phyloP scores from a whole-genome alignment of 345 rosid species.

The Murraya koenigii region DNA sequence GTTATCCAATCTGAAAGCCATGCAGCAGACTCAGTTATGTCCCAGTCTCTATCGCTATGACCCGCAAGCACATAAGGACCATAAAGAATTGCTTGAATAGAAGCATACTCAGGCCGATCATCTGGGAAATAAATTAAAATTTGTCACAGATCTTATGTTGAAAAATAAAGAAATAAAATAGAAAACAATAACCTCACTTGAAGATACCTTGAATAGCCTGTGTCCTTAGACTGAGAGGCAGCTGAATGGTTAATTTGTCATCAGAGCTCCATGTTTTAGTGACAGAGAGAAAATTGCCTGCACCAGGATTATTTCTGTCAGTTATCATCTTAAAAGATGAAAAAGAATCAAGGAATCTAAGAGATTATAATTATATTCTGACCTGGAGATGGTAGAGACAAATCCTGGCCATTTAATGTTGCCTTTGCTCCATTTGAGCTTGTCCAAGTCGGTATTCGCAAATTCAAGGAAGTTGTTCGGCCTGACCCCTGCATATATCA shows the following conservation, averaged over 20 bases:
- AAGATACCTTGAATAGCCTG: slow-evolving; percentile 80
- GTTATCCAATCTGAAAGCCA: slow-evolving; percentile 53
- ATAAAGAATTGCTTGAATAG: slow-evolving; percentile 76
- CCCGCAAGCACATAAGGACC: slow-evolving; percentile 89
- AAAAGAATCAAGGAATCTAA: background rate
- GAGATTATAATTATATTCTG: slow-evolving; percentile 1
- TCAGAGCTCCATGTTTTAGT: slow-evolving; percentile 52
- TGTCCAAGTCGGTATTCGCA: slow-evolving; percentile 80
- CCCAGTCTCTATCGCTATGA: slow-evolving; percentile 60
- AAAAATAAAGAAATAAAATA: background rate
- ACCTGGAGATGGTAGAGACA: slow-evolving; percentile 68
- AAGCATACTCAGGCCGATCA: slow-evolving; percentile 69
- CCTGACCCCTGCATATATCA: slow-evolving; percentile 38
- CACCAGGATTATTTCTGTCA: background rate
- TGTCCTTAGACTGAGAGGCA: slow-evolving; percentile 61
- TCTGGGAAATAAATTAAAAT: slow-evolving; percentile 34
- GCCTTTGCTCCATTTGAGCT: slow-evolving; percentile 53
- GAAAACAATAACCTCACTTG: background rate
- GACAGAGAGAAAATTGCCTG: slow-evolving; percentile 64
- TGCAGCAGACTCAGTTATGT: slow-evolving; percentile 36
- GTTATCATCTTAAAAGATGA: background rate
- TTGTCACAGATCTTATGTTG: background rate
- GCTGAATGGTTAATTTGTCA: slow-evolving; percentile 56
- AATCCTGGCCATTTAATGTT: slow-evolving; percentile 46
- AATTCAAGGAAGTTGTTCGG: slow-evolving; percentile 52